Base-by-base conservation (phyloP, 2,329 filamentous ascomycete genomes). In the Trichophyton benhamiae region DNA sequence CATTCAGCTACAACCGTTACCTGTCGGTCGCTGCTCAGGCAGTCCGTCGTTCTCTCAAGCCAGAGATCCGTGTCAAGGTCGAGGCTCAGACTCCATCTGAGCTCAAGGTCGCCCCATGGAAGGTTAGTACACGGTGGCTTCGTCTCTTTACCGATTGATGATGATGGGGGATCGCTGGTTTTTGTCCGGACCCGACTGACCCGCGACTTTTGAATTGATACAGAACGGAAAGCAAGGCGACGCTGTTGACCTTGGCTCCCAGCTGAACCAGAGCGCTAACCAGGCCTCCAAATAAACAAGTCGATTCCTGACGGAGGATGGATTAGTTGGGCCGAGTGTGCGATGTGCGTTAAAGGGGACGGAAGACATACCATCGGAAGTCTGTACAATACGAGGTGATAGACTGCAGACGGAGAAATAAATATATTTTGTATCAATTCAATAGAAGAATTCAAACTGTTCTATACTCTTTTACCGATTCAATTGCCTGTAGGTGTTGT, bases 171-270 rank as follows among this genome's bases (percentile, higher is more conserved):
- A 38, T 17, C 22, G 8, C 15, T 33, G 17, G n/a, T 13, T 33
- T 22, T 38, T 22, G 20, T 3, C 3, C 8, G 49, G 60, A 49
- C 42, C 13, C 15, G 22, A 30, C 60, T 61, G 36, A 60, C 27
- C 20, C 5, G 15, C 25, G 3, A 20, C 20, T 17, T 17, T 27
- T 4, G 27, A 7, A 49, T 25, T 48, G 33, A 58, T 64, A 76
- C 77, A 97, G 94, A 90, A 91, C 80, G 94, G 94, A 82, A 96
- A 96, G 85, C 89, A 95, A 81, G 88, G 90, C 75, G 92, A 97
- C 57, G 20, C 13, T 6, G 55, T 58, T 22, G 55, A 41, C 55
- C 55, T 58, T 15, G 11, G 11, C 15, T 33, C 38, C 22, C 33
- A 58, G 33, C 2, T 53, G 22, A 53, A 53, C 30, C 71, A 78